Evolutionary conservation across 225 moss, liverwort and hornwort species (phyloP).

Genomic region (Ulota crispa): DNA sequence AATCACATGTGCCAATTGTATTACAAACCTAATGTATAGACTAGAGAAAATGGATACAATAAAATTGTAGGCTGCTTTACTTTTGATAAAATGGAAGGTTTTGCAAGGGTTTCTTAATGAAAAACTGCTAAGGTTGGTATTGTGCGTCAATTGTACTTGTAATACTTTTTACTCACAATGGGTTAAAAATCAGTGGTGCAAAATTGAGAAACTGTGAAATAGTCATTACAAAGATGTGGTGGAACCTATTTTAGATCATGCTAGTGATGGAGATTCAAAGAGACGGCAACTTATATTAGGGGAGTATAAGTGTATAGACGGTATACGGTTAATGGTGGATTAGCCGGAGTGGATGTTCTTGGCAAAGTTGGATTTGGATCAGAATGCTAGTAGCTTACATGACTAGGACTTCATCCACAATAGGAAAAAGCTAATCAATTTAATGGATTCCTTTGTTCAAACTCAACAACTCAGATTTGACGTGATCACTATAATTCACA

Average conservation of each 20-base stretch:
- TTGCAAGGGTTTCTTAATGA: neutral
- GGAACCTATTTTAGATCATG: neutral
- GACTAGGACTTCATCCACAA: too few relatives aligned
- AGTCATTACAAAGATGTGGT: neutral
- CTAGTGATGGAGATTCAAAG: neutral
- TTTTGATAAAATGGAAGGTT: too few relatives aligned
- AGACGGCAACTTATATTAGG: neutral
- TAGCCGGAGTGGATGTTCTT: neutral
- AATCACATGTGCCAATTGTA: too few relatives aligned
- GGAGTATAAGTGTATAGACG: accelerated
- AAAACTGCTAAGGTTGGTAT: neutral
- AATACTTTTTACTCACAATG: neutral
- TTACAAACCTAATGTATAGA: too few relatives aligned
- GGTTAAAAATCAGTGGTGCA: neutral
- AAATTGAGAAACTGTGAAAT: neutral
- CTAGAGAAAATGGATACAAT: too few relatives aligned
- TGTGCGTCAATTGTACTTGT: neutral
- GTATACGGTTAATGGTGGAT: accelerated
- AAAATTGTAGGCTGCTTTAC: too few relatives aligned
- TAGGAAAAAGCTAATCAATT: neutral
- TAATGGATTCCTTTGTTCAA: too few relatives aligned
- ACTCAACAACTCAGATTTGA: too few relatives aligned
- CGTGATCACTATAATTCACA: too few relatives aligned
- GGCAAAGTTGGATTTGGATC: too few relatives aligned
- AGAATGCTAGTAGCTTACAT: too few relatives aligned